Conservation (phyloP, 805 yeast genomes). For the Lachancea thermotolerans region DNA sequence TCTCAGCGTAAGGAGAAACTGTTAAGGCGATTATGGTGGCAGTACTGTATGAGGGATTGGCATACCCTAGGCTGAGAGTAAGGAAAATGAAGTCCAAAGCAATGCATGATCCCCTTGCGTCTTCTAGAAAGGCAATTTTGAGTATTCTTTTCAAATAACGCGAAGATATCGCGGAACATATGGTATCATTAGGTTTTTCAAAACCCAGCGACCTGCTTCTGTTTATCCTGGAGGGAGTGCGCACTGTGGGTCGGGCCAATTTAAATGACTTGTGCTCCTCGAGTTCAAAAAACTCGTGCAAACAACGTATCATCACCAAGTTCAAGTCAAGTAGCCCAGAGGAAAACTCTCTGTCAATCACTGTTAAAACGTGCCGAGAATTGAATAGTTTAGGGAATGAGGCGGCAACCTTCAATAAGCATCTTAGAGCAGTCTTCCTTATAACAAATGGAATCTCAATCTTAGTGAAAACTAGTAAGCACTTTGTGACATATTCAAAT, state of each 20-base stretch:
- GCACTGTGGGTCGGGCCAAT: conserved; percentile 1
- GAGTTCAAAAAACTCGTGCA: conserved; percentile 48
- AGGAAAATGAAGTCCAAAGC: conserved; percentile 51
- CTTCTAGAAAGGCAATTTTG: conserved; percentile 41
- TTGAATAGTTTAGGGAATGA: conserved; percentile 62
- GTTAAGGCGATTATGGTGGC: conserved; percentile 67
- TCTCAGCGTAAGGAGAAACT: conserved; percentile 39
- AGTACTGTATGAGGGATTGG: conserved; percentile 64
- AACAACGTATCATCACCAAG: conserved; percentile 48
- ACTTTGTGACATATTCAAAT: conserved; percentile 50
- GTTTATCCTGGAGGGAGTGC: not conserved
- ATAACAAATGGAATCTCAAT: conserved; percentile 30
- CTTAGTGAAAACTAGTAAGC: conserved; percentile 49
- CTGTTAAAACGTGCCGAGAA: conserved; percentile 44
- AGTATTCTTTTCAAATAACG: conserved; percentile 48
- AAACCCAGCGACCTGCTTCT: conserved; percentile 35
- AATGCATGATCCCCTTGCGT: conserved; percentile 39
- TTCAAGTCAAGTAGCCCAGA: conserved; percentile 36
- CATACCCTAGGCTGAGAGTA: conserved; percentile 59
- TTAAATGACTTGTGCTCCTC: conserved; percentile 46
- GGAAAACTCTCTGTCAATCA: conserved; percentile 46
- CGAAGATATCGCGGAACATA: conserved; percentile 67
- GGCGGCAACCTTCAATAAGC: conserved; percentile 52
- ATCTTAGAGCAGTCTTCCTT: conserved; percentile 48
- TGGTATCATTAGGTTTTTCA: conserved; percentile 42